phyloP scores from a whole-genome alignment of 345 rosid genomes.

The Corchorus olitorius region DNA sequence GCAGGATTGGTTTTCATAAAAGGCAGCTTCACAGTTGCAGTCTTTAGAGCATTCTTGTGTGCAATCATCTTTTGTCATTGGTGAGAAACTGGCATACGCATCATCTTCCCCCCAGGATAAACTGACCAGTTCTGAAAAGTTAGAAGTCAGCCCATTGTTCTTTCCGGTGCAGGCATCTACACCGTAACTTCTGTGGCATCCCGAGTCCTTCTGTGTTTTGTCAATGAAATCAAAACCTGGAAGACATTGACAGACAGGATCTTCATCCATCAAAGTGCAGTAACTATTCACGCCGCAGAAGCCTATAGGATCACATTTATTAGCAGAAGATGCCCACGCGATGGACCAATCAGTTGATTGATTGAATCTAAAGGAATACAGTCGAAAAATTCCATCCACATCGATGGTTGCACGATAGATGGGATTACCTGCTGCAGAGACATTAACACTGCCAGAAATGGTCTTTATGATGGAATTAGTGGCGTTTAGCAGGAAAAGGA shows the following conservation, averaged over 20 bases:
- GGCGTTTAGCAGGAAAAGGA: neutral
- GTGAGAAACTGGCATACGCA: neutral
- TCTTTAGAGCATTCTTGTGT: neutral
- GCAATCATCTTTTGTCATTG: neutral
- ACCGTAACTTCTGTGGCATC: neutral
- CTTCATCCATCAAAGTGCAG: neutral
- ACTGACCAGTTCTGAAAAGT: neutral
- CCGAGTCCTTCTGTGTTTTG: neutral
- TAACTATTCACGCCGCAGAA: neutral
- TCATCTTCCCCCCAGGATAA: neutral
- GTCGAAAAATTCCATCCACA: neutral
- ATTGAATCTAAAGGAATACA: neutral
- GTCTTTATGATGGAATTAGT: neutral
- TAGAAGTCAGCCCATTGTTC: neutral
- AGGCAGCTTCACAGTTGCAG: neutral
- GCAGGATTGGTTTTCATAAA: neutral
- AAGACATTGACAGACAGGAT: neutral
- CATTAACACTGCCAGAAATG: neutral
- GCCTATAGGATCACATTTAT: neutral
- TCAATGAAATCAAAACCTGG: neutral
- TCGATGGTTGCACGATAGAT: neutral
- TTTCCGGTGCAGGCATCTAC: neutral
- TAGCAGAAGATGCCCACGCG: neutral
- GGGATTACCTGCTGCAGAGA: neutral
- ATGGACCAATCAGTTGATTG: neutral